Base-by-base conservation (phyloP, 106 monocot genomes). In the Dendrobium nobile region DNA sequence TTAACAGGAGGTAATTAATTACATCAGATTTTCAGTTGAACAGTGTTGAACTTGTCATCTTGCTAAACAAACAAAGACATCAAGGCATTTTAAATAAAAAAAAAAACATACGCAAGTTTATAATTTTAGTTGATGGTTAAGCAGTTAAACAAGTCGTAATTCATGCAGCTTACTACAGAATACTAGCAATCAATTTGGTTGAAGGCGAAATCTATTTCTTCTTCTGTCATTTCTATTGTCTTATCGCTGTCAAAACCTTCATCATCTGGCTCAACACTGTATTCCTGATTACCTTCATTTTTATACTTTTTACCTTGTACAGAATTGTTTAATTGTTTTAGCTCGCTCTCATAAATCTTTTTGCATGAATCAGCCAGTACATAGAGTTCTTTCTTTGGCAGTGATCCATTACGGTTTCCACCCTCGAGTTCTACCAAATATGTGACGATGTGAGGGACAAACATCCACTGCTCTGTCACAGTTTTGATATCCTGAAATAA, bases 161-260 rank as follows among this genome's bases (percentile, higher is more conserved):
- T 37, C 16, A 37, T 72, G 75, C 27, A 51, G 54, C 24, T 72
- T 78, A n/a, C 56, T 7, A 13, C 37, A 27, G 9, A 31, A 56
- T 18, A 40, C 83, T 83, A 73, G 41, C 55, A 79, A 64, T 47
- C 78, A 28, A 90, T 79, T 16, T 83, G 75, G 80, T 70, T 85
- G 79, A 81, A 92, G 10, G 98, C 92, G 33, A 88, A 48, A 18
- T 95, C 92, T 26, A 99, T 99, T 85, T 99, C 98, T 75, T 99
- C 98, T 82, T 99, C 89, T 26, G 95, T 95, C 98, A 99, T 99
- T 72, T 91, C 95, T 78, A 99, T 89, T 4, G 98, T 99, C 48
- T 86, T 77, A 84, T 99, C 98, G 51, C 95, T 95, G 79, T 99
- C 92, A 79, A 61, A 95, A 42, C 76, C 92, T 44, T 75, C 56